Evolutionary conservation across 2,329 filamentous ascomycete genomes (phyloP).

Genomic region (Teratosphaeria gauchensis): DNA sequence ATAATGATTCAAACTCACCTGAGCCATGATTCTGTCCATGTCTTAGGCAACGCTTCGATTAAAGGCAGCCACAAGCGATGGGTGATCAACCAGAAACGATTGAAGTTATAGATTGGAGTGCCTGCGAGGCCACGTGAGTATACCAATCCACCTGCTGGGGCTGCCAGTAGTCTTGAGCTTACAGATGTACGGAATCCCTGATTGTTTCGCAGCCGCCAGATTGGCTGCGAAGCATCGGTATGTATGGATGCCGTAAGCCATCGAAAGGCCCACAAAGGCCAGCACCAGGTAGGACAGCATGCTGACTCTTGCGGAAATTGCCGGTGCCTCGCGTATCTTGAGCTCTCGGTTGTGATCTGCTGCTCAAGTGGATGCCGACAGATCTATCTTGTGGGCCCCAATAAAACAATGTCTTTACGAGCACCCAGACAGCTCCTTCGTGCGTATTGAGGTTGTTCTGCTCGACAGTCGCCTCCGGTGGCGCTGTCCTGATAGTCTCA

Average conservation of each 20-base stretch:
- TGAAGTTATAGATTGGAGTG: conserved; percentile 38
- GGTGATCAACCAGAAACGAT: conserved; percentile 47
- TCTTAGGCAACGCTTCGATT: conserved; percentile 45
- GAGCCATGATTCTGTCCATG: conserved; percentile 49
- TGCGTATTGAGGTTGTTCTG: background rate
- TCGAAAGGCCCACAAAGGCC: conserved; percentile 21
- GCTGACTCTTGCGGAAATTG: background rate
- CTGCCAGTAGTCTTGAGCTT: background rate
- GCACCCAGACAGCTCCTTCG: background rate
- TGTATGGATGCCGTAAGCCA: conserved; percentile 25
- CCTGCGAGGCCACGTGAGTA: conserved; percentile 1
- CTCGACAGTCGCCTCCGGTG: background rate
- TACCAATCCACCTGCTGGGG: background rate
- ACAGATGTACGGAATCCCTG: conserved; percentile 36
- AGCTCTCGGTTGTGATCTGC: background rate
- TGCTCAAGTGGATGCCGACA: background rate
- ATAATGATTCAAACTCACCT: conserved; percentile 38
- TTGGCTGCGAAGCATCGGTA: conserved; percentile 32
- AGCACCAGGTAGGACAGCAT: conserved; percentile 22
- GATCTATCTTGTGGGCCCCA: background rate
- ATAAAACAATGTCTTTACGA: background rate
- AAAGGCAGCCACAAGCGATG: conserved; percentile 46
- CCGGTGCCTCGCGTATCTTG: background rate
- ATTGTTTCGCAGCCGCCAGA: conserved; percentile 35
- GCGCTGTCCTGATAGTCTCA: background rate